Evolutionary conservation across 352 stramenopile species (phyloP).

Genomic region (Globisporangium okanoganense): DNA sequence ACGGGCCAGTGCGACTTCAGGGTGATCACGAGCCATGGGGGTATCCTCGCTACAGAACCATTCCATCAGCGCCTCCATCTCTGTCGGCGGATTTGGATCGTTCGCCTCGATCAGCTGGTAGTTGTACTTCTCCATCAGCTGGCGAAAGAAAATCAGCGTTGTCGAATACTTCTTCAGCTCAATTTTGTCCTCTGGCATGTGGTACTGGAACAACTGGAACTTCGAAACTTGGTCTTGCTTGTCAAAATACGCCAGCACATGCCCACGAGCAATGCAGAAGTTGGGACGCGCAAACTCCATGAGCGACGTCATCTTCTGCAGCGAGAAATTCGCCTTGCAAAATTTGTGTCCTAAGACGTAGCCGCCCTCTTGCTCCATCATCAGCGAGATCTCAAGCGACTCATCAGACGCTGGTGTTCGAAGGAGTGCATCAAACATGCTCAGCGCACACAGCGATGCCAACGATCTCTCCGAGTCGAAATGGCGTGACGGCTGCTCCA

Average conservation of each 20-base stretch:
- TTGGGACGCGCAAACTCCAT: slow-evolving; percentile 85
- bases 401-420: slow-evolving; percentile 69
- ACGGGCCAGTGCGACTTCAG: slow-evolving; percentile 71
- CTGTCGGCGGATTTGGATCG: slow-evolving; percentile 74
- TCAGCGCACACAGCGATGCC: slow-evolving; percentile 69
- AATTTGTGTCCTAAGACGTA: slow-evolving; percentile 84
- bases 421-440: slow-evolving; percentile 81
- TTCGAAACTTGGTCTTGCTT: slow-evolving; percentile 49
- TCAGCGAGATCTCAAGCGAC: slow-evolving; percentile 70
- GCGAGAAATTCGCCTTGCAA: slow-evolving; percentile 80
- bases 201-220: slow-evolving; percentile 80
- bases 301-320: slow-evolving; percentile 65
- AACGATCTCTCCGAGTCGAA: slow-evolving; percentile 86
- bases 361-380: slow-evolving; percentile 77
- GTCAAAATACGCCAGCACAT: slow-evolving; percentile 82
- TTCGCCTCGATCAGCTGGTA: slow-evolving; percentile 83
- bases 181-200: slow-evolving; percentile 88
- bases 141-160: slow-evolving; percentile 82
- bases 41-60: slow-evolving; percentile 83
- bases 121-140: slow-evolving; percentile 81
- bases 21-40: slow-evolving; percentile 76
- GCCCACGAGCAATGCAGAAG: slow-evolving; percentile 66
- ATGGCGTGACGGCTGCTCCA: slow-evolving; percentile 80
- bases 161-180: slow-evolving; percentile 88
- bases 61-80: slow-evolving; percentile 90